These are phyloP conservation scores for Aspergillus neotritici DNA, from an alignment of 2,329 filamentous ascomycete species.

Conservation along the genomic window DNA sequence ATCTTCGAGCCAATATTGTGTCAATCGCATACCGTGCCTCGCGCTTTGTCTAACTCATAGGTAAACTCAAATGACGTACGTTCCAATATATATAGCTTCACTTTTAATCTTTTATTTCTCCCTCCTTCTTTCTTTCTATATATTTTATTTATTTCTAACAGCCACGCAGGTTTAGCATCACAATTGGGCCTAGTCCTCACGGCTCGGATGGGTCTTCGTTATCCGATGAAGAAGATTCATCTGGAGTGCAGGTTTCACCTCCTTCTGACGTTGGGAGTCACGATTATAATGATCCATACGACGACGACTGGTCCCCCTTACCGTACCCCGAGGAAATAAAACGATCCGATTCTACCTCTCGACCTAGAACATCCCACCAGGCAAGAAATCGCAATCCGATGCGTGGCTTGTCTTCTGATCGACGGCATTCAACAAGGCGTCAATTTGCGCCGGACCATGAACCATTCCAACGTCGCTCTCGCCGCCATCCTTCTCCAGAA, in stretches of 20 bases:
- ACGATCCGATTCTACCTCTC: slow-evolving; percentile 44
- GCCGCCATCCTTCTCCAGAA: slow-evolving; percentile 45
- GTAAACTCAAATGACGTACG: too few species aligned
- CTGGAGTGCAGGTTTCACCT: slow-evolving; percentile 40
- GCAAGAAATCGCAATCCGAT: slow-evolving; percentile 32
- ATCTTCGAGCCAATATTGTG: too few species aligned
- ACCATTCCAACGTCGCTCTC: slow-evolving; percentile 33
- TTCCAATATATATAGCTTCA: too few species aligned
- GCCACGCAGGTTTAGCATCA: slow-evolving; percentile 38
- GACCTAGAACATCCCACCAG: slow-evolving; percentile 37
- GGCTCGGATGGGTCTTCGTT: slow-evolving; percentile 36
- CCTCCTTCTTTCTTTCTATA: slow-evolving; percentile 3
- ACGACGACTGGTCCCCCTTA: slow-evolving; percentile 37
- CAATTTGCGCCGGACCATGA: slow-evolving; percentile 35
- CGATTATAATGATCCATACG: slow-evolving; percentile 34
- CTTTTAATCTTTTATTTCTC: slow-evolving; percentile 15
- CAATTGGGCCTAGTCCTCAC: slow-evolving; percentile 36
- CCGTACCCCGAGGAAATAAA: slow-evolving; percentile 44
- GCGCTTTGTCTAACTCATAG: too few species aligned
- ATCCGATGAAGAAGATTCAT: slow-evolving; percentile 43
- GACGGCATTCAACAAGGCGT: slow-evolving; percentile 34
- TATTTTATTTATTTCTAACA: slow-evolving; percentile 7
- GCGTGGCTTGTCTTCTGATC: slow-evolving; percentile 34
- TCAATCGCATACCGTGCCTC: too few species aligned
- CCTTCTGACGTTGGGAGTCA: slow-evolving; percentile 37